Conservation (phyloP, 148 eudicot species). For the Talinum fruticosum region DNA sequence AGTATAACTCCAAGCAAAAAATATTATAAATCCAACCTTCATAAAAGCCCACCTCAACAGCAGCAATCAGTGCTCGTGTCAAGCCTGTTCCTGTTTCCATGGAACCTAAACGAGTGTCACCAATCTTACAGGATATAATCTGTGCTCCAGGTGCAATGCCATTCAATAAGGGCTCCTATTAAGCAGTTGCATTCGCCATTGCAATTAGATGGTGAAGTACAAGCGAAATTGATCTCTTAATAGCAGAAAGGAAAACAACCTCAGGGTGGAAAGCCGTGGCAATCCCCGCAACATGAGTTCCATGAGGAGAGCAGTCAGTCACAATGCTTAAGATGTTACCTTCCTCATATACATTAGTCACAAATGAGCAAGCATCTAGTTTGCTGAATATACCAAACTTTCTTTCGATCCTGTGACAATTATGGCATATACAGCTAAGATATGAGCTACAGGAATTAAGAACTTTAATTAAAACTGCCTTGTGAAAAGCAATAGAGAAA, state of each 20-base stretch:
- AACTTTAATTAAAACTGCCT: not conserved
- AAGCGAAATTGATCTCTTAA: not conserved
- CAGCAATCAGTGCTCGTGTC: constrained; percentile 87
- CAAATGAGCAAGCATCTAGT: constrained; percentile 85
- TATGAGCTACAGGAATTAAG: not conserved
- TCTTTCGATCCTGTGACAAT: constrained; percentile 66
- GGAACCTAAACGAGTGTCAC: constrained; percentile 89
- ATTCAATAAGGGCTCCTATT: constrained; percentile 87
- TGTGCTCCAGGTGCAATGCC: constrained; percentile 99
- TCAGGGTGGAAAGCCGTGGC: constrained; percentile 88
- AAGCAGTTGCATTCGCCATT: not conserved
- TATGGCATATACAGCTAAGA: constrained; percentile 3
- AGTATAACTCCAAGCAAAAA: not conserved
- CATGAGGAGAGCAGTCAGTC: constrained; percentile 96
- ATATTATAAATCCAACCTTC: not conserved
- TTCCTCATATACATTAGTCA: constrained; percentile 80
- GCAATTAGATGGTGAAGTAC: constrained; percentile 13
- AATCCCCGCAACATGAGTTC: constrained; percentile 98
- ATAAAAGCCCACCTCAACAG: constrained; percentile 66
- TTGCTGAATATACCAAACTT: constrained; percentile 91
- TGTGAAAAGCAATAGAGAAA: constrained; percentile 17
- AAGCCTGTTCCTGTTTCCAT: constrained; percentile 99
- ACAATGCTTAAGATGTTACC: constrained; percentile 92
- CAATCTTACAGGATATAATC: constrained; percentile 90
- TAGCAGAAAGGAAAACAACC: constrained; percentile 40